A percentile compares a stretch with the other conserved stretches of the same genome.
phyloP scores from a whole-genome alignment of 2,329 filamentous ascomycete species.

The Pseudocercospora fuligena region DNA sequence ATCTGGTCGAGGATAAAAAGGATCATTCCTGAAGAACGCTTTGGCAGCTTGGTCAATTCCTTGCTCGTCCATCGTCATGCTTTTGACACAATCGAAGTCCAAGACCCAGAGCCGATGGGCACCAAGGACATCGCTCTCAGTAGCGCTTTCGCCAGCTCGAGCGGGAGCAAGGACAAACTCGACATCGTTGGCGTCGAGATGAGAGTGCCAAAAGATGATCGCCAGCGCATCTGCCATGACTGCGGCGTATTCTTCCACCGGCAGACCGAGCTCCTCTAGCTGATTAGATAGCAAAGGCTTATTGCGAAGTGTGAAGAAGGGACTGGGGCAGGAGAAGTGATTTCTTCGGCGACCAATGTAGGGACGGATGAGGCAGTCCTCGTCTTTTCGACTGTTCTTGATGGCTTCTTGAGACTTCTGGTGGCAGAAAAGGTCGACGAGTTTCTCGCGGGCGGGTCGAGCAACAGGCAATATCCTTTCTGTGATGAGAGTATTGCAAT shows the following conservation, averaged over 20 bases:
- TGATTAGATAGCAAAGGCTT: conserved; percentile 57
- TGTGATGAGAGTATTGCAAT: conserved; percentile 10
- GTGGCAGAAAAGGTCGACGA: conserved; percentile 22
- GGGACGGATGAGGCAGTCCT: conserved; percentile 54
- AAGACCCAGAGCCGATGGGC: conserved; percentile 45
- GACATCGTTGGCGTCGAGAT: conserved; percentile 59
- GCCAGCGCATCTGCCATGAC: conserved; percentile 59
- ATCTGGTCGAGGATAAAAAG: conserved; percentile 54
- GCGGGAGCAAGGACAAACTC: conserved; percentile 58
- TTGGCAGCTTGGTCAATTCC: conserved; percentile 50
- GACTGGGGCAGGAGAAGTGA: conserved; percentile 1
- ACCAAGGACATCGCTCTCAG: conserved; percentile 16
- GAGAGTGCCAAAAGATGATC: conserved; percentile 55
- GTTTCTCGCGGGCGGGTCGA: conserved; percentile 14
- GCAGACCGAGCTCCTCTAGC: conserved; percentile 51
- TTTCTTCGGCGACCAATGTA: conserved; percentile 53
- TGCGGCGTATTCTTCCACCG: conserved; percentile 44
- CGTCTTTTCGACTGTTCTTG: conserved; percentile 18
- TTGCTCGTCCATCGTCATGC: conserved; percentile 50
- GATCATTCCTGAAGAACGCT: conserved; percentile 58
- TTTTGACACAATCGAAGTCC: conserved; percentile 64
- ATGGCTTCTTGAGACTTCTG: conserved; percentile 8
- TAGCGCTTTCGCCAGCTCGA: not conserved
- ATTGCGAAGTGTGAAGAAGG: conserved; percentile 54
- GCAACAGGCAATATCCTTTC: conserved; percentile 13